phyloP scores from a whole-genome alignment of 805 yeast species.

The Candida orba region DNA sequence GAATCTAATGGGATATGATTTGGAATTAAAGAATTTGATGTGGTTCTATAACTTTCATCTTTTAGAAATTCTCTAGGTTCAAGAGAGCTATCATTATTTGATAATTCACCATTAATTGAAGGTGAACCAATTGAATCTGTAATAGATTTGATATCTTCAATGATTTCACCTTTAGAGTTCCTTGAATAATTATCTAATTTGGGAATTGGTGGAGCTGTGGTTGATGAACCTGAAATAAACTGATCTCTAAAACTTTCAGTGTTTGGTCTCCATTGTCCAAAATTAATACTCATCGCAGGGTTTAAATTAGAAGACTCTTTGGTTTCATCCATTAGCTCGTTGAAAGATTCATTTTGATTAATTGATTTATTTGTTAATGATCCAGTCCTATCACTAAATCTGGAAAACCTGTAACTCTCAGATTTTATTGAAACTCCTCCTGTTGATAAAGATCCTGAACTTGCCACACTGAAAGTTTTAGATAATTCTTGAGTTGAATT shows the following conservation, averaged over 20 bases:
- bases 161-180: constrained; percentile 23
- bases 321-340: background rate
- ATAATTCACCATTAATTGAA: background rate
- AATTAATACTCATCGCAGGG: constrained; percentile 30
- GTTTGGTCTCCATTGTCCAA: constrained; percentile 57
- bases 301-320: constrained; percentile 9
- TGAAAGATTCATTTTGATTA: constrained; percentile 4
- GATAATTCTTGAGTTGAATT: background rate
- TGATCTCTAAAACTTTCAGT: constrained; percentile 42
- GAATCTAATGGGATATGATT: constrained; percentile 20
- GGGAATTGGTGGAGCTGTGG: constrained; percentile 27
- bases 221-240: constrained; percentile 32
- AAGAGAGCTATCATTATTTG: constrained; percentile 7
- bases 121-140: background rate
- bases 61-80: background rate
- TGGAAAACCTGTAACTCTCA: constrained; percentile 20
- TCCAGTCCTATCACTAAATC: constrained; percentile 19
- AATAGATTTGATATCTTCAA: constrained; percentile 17
- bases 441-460: constrained; percentile 26
- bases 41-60: constrained; percentile 18
- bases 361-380: constrained; percentile 16
- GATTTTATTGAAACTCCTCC: constrained; percentile 25
- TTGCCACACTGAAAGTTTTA: constrained; percentile 5
- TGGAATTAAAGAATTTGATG: constrained; percentile 17
- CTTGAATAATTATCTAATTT: constrained; percentile 25